Evolutionary conservation across 495 filamentous ascomycete genomes (phyloP), one percentile per base, ranked within the genome.

Genomic region (Tuber indicum): DNA sequence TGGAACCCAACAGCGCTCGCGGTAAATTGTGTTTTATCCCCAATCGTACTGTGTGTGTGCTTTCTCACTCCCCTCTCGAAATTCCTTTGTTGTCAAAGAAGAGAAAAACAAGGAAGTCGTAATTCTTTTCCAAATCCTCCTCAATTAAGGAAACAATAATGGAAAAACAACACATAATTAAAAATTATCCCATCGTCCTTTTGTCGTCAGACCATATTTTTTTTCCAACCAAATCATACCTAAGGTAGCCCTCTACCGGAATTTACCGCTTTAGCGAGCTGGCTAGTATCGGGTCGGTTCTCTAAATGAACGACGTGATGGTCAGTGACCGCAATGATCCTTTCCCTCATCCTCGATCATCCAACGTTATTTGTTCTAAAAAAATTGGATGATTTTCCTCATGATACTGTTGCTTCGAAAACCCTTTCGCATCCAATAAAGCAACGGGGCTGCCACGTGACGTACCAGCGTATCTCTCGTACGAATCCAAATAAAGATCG

Each of bases 401-500:
- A 17, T 26, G 42, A 43, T 43, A 43, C 8, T 43, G 36, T 66
- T 66, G 58, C 14, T 66, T 36, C 58, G 58, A 66, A 10, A 44
- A n/a, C 16, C 44, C 36, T 74, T 36, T 74, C 44, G 42, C 10
- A 36, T 70, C 26, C 21, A 41, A 17, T 39, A 43, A 74, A 49
- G 43, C 43, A 73, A 26, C n/a, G 72, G 46, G 43, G 46, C 43
- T 45, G 46, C 46, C 36, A 49, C 72, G 19, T 39, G 21, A 79
- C 82, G 75, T 70, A 91, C 87, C 85, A 83, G 88, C 87, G 88
- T 90, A 88, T 87, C 91, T 83, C 85, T 88, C 84, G 87, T 93
- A 91, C 79, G 89, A 91, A 77, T 93, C 91, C 41, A 91, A 82
- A 81, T 95, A 96, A 16, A 95, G 87, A 69, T 91, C 88, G 82